These are phyloP conservation scores for Monosporascus sp. DNA, from an alignment of 2,329 filamentous ascomycete species.

Conservation along the genomic window DNA sequence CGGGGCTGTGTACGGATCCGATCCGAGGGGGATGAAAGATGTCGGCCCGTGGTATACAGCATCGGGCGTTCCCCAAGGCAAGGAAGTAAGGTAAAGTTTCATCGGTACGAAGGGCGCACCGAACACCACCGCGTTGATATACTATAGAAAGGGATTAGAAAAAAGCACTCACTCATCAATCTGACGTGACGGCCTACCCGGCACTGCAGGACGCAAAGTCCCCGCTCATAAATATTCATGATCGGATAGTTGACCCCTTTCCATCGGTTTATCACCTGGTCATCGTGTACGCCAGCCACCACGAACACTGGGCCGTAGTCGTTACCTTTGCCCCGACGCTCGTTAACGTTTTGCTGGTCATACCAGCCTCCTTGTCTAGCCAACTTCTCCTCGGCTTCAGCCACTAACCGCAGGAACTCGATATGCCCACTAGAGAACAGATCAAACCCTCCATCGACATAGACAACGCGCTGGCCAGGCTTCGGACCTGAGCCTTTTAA, in stretches of 20 bases:
- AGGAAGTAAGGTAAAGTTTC: slow-evolving; percentile 67
- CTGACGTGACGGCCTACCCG: slow-evolving; percentile 50
- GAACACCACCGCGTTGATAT: slow-evolving; percentile 83
- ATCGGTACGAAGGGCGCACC: slow-evolving; percentile 84
- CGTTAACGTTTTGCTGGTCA: slow-evolving; percentile 55
- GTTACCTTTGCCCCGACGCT: slow-evolving; percentile 60
- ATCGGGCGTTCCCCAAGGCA: slow-evolving; percentile 70
- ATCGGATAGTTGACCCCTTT: slow-evolving; percentile 98
- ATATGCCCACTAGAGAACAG: slow-evolving; percentile 97
- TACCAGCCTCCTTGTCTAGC: slow-evolving; percentile 72
- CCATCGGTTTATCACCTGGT: slow-evolving; percentile 91
- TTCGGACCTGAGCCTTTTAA: slow-evolving; percentile 67
- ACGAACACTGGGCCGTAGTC: slow-evolving; percentile 83
- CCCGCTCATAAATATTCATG: slow-evolving; percentile 98
- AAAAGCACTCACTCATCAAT: slow-evolving; percentile 3
- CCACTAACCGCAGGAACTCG: slow-evolving; percentile 80
- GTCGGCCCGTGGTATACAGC: slow-evolving; percentile 97
- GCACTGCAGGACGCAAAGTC: slow-evolving; percentile 92
- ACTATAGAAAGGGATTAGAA: slow-evolving; percentile 44
- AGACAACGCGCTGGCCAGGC: slow-evolving; percentile 79
- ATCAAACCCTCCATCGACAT: slow-evolving; percentile 95
- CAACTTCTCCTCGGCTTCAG: slow-evolving; percentile 65
- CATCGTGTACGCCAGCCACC: slow-evolving; percentile 91
- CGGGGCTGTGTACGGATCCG: slow-evolving; percentile 75
- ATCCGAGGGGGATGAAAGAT: slow-evolving; percentile 75